Conservation (phyloP, 768 basidiomycete genomes). For the Amanita pseudoporphyria region DNA sequence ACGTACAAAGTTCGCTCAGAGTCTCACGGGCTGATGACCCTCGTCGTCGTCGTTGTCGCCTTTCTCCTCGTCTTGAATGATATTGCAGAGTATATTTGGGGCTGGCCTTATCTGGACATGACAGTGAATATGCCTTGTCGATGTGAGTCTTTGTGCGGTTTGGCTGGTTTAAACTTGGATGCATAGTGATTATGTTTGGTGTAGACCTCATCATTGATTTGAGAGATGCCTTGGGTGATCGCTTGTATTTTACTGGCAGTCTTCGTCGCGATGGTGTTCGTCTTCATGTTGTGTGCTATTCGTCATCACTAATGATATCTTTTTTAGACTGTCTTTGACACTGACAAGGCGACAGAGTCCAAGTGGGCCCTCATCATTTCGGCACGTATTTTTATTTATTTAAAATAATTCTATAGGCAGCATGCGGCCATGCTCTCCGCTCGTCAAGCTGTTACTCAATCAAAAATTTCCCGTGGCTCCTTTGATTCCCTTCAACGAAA, state of each 20-base stretch:
- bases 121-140: no score
- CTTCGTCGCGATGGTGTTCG: no score
- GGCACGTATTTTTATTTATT: constrained; percentile 23
- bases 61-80: no score
- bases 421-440: no score
- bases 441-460: no score
- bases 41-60: constrained; percentile 58
- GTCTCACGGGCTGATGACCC: constrained; percentile 72
- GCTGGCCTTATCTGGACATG: constrained; percentile 78
- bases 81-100: constrained; percentile 87
- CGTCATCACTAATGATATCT: not conserved
- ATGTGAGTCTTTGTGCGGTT: not conserved
- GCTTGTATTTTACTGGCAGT: no score
- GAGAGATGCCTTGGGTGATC: no score
- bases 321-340: no score
- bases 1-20: constrained; percentile 78
- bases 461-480: constrained; percentile 64
- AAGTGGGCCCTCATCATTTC: no score
- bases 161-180: not conserved
- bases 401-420: constrained; percentile 53
- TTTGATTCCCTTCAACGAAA: no score
- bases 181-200: no score
- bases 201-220: constrained; percentile 82
- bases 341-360: no score
- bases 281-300: not conserved